Conservation (phyloP, 2,329 filamentous ascomycete species). For the Xylaria polymorpha region DNA sequence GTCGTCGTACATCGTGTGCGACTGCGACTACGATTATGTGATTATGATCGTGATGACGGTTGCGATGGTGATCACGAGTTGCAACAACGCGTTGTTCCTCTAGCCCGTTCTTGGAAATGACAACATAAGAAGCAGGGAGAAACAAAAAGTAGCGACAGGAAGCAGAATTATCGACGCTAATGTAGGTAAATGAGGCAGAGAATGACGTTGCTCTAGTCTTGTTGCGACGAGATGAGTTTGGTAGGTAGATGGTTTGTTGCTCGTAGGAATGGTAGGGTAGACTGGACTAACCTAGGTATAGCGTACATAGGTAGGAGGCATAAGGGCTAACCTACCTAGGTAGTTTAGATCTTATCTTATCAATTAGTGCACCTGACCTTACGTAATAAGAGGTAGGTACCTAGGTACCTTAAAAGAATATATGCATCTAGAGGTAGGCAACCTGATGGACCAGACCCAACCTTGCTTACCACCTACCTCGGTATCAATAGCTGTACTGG, state of each 20-base stretch:
- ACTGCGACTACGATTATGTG: neutral
- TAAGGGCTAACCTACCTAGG: too few species aligned
- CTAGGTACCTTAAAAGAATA: too few species aligned
- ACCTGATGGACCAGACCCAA: too few species aligned
- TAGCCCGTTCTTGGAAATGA: neutral
- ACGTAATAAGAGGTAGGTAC: neutral
- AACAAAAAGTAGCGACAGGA: neutral
- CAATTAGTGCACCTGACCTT: conserved; percentile 1
- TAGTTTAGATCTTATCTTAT: conserved; percentile 22
- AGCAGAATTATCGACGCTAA: too few species aligned
- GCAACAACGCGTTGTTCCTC: conserved; percentile 5
- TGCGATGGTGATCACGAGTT: conserved; percentile 1
- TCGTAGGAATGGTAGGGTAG: neutral
- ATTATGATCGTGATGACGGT: neutral
- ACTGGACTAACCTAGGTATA: neutral
- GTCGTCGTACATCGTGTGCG: conserved; percentile 50
- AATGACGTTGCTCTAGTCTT: conserved; percentile 9
- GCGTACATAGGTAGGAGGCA: neutral
- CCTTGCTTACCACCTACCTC: too few species aligned
- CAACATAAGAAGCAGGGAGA: conserved; percentile 4
- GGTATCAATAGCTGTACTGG: too few species aligned
- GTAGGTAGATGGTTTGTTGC: neutral
- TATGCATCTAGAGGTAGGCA: too few species aligned
- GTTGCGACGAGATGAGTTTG: neutral
- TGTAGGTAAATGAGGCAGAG: neutral